Evolutionary conservation across 1,284 basidiomycete species (phyloP).

Genomic region (Thecaphora frezii): DNA sequence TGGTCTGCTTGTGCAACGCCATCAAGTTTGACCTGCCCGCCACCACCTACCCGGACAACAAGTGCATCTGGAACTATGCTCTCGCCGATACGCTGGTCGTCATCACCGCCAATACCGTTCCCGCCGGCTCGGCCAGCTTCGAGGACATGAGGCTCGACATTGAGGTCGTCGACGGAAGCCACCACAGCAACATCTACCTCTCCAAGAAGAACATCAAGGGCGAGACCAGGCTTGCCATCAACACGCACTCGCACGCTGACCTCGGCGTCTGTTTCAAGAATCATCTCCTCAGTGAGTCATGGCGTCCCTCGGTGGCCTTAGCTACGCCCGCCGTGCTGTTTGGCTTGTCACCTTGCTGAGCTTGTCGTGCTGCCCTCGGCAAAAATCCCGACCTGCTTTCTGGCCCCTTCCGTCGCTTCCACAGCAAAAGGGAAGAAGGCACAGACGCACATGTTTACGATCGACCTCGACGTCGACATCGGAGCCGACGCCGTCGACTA

Average conservation of each 20-base stretch:
- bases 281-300: neutral
- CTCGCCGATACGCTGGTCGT: conserved; percentile 61
- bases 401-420: too few relatives aligned
- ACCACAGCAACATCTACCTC: conserved; percentile 85
- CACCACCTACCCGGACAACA: conserved; percentile 25
- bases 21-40: conserved; percentile 56
- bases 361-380: too few relatives aligned
- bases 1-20: conserved; percentile 10
- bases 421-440: conserved; percentile 1
- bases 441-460: conserved; percentile 4
- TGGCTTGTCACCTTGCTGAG: too few relatives aligned
- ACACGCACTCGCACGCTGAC: conserved; percentile 88
- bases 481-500: conserved; percentile 98
- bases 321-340: too few relatives aligned
- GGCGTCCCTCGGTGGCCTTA: too few relatives aligned
- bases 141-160: conserved; percentile 69
- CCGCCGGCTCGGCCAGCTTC: conserved; percentile 49
- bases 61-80: conserved; percentile 59
- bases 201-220: conserved; percentile 83
- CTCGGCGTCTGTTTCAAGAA: conserved; percentile 94
- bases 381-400: too few relatives aligned
- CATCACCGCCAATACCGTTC: conserved; percentile 85
- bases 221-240: conserved; percentile 90
- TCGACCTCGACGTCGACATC: conserved; percentile 95
- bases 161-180: conserved; percentile 87